Evolutionary conservation across 2,329 filamentous ascomycete species (phyloP).

Genomic region (Fusarium sp.): DNA sequence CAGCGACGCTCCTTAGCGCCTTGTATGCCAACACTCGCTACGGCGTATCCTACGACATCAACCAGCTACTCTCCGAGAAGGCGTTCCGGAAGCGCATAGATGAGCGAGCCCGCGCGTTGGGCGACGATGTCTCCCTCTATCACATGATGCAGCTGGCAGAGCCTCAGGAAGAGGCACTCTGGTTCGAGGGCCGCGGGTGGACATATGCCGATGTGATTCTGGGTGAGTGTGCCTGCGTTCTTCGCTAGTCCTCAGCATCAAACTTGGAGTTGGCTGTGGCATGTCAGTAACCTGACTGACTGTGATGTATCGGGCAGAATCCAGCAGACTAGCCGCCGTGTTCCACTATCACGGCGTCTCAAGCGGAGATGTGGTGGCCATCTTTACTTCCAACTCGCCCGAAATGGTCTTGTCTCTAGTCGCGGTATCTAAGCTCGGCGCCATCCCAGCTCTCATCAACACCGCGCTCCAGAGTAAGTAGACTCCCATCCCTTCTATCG

Average conservation of each 20-base stretch:
- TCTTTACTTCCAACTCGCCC: neutral
- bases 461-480: neutral
- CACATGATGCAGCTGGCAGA: neutral
- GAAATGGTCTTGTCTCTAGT: neutral
- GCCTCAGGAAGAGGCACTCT: neutral
- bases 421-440: neutral
- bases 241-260: neutral
- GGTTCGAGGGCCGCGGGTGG: neutral
- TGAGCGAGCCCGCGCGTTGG: neutral
- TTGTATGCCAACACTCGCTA: neutral
- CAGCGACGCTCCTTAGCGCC: neutral
- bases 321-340: neutral
- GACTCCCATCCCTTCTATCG: neutral
- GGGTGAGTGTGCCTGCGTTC: neutral
- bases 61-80: neutral
- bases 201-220: neutral
- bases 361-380: neutral
- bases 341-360: neutral
- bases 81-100: neutral
- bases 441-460: neutral
- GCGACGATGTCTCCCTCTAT: neutral
- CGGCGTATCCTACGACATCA: neutral
- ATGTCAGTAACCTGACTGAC: neutral
- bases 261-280: neutral
- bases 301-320: neutral